Base-by-base conservation (phyloP, 176 grass and related monocot genomes). In the Thinopyrum elongatum region DNA sequence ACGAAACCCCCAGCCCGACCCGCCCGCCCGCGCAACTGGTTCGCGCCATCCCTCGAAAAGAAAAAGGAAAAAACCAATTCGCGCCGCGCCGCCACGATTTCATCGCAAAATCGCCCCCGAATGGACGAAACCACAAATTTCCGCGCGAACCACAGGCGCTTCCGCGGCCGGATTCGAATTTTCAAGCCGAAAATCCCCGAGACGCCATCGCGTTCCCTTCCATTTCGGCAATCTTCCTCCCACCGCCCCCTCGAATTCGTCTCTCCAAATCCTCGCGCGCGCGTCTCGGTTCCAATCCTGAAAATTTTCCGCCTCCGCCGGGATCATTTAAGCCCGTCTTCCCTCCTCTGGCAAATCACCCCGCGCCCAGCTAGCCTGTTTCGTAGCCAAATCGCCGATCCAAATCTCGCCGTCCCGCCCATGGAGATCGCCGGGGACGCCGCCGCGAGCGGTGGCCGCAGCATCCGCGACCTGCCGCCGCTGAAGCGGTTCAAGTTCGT, bases 401-500 rank as follows among this genome's bases (percentile, higher is more conserved):
- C 38, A 71, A 55, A 23, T 26, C 5, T 28, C 81, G 75, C 75
- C 38, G 30, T 11, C 29, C 29, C 47, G 70, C 21, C 35, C 27
- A 89, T 89, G 87, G 90, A 87, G 87, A 34, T 38, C 46, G 42
- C 82, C 82, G 14, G 27, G 38, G 74, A 4, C 60, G 27, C 74
- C 68, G 74, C 79, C 25, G 79, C 53, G n/a, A 83, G 81, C 55
- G 86, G 79, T 19, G 36, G 36, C 61, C 8, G 61, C 73, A 60
- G 61, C 67, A 49, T 88, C 31, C 87, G 85, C 25, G 70, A 80
- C 14, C 70, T 98, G 66, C 93, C 91, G 35, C 93, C 93, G 1
- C 91, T 90, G 71, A 98, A 98, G 83, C 89, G 96, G 71, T 94
- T 95, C 91, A 89, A 91, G 78, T 82, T 82, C 70, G 81, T 84